phyloP scores from a whole-genome alignment of 169 alveolate species.

The Plasmodium gonderi region DNA sequence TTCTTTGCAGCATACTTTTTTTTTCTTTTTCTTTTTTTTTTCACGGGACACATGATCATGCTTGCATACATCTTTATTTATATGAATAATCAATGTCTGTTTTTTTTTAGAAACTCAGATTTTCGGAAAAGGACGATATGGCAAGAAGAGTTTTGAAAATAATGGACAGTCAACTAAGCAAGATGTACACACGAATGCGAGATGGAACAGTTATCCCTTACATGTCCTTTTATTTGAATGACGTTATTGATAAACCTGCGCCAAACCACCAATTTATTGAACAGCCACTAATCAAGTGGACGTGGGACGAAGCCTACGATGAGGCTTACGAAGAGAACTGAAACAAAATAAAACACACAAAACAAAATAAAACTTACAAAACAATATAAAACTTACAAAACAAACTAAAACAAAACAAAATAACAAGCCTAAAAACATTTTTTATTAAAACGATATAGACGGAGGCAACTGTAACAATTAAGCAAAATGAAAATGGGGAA shows the following conservation, averaged over 20 bases:
- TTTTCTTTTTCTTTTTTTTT: neutral
- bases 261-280: conserved; percentile 89
- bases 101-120: conserved; percentile 80
- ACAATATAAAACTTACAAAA: too few species aligned
- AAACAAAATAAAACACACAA: neutral
- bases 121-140: conserved; percentile 90
- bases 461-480: neutral
- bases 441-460: neutral
- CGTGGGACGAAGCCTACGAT: conserved; percentile 95
- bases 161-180: conserved; percentile 91
- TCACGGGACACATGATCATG: neutral
- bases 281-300: conserved; percentile 93
- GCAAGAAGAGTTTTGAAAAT: conserved; percentile 92
- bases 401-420: too few species aligned
- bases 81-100: neutral
- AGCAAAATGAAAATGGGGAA: neutral
- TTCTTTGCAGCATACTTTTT: neutral
- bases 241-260: conserved; percentile 89
- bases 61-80: neutral
- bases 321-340: conserved; percentile 90
- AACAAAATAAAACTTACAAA: too few species aligned
- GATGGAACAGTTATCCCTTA: conserved; percentile 93
- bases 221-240: conserved; percentile 88
- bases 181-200: conserved; percentile 92
- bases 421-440: neutral